phyloP scores from a whole-genome alignment of 2,329 filamentous ascomycete genomes.

The Onygenales sp. region DNA sequence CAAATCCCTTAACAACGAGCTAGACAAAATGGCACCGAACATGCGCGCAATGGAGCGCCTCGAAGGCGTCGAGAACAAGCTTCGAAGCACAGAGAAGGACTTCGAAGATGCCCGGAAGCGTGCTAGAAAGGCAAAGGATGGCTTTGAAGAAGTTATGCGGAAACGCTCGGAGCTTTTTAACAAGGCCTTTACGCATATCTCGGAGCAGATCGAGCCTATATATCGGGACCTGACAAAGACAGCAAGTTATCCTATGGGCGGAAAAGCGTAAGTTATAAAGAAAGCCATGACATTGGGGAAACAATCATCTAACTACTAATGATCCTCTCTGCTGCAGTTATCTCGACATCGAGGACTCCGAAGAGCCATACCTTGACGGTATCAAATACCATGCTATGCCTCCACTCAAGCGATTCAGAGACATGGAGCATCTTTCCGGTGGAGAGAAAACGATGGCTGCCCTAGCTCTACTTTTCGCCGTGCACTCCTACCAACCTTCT shows the following conservation, averaged over 20 bases:
- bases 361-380: constrained; percentile 88
- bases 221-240: constrained; percentile 93
- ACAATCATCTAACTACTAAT: not conserved
- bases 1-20: constrained; percentile 59
- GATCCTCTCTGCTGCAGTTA: constrained; percentile 39
- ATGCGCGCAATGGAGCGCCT: constrained; percentile 91
- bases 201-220: constrained; percentile 84
- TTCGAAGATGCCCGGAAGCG: constrained; percentile 74
- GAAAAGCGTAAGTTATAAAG: constrained; percentile 47
- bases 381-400: constrained; percentile 99
- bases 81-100: constrained; percentile 77
- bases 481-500: constrained; percentile 89
- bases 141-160: constrained; percentile 72
- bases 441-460: constrained; percentile 99
- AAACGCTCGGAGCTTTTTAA: constrained; percentile 86
- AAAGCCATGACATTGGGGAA: not conserved
- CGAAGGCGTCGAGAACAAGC: constrained; percentile 71
- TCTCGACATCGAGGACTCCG: constrained; percentile 90
- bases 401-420: constrained; percentile 92
- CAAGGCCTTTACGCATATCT: constrained; percentile 89
- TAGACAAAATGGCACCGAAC: constrained; percentile 93
- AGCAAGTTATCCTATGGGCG: constrained; percentile 85
- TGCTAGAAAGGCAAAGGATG: constrained; percentile 67
- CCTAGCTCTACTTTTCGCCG: constrained; percentile 88
- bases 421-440: constrained; percentile 96